Evolutionary conservation across 345 rosid genomes (phyloP).

Genomic region (Arabis alpina): DNA sequence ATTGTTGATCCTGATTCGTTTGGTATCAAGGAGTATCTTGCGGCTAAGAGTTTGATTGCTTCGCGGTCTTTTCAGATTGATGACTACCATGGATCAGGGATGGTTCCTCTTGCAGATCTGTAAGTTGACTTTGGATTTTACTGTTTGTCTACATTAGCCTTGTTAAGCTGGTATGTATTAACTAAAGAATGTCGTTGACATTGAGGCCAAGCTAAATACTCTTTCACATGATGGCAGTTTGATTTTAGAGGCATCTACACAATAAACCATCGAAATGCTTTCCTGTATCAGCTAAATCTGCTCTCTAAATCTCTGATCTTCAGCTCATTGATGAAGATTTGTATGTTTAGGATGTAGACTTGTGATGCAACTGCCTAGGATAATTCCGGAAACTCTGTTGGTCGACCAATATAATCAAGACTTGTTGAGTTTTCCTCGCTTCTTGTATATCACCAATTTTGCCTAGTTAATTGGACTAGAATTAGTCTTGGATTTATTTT

Average conservation of each 20-base stretch:
- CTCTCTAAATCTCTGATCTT: neutral
- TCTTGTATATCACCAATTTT: no score
- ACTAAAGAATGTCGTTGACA: neutral
- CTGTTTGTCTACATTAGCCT: neutral
- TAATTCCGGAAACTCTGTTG: neutral
- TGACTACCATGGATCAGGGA: conserved; percentile 78
- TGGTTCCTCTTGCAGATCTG: conserved; percentile 97
- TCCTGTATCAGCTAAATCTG: neutral
- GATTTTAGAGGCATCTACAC: neutral
- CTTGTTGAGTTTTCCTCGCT: no score
- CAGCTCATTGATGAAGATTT: neutral
- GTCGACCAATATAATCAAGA: neutral
- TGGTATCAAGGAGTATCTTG: conserved; percentile 66
- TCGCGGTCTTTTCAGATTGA: conserved; percentile 81
- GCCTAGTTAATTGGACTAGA: neutral
- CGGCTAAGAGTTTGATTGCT: conserved; percentile 72
- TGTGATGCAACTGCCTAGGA: neutral
- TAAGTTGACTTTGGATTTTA: conserved; percentile 45
- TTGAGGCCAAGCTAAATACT: neutral
- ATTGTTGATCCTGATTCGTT: conserved; percentile 48
- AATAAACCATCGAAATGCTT: neutral
- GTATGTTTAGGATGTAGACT: neutral
- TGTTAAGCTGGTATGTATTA: conserved; percentile 3
- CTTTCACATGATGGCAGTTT: neutral
- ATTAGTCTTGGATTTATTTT: no score